phyloP scores from a whole-genome alignment of 257 asterid genomes.

The Eucommia ulmoides region DNA sequence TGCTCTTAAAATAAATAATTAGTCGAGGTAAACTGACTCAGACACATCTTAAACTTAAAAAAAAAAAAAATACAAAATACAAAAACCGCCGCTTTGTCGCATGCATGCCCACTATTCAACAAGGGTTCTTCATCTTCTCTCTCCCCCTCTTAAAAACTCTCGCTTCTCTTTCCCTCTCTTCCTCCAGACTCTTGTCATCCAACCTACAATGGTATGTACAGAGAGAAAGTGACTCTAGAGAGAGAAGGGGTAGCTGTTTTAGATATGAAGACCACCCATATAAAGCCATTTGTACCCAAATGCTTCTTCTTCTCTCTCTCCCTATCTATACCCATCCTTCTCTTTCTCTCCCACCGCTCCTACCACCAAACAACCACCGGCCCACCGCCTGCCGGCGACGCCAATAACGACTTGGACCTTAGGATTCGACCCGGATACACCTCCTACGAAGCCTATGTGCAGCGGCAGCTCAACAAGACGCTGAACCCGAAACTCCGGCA shows the following conservation, averaged over 20 bases:
- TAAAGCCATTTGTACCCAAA: slow-evolving; percentile 15
- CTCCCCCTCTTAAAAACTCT: too few relatives aligned
- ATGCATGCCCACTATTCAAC: too few relatives aligned
- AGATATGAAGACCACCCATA: slow-evolving; percentile 12
- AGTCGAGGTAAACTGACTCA: too few relatives aligned
- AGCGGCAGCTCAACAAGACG: slow-evolving; percentile 83
- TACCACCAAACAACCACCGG: background rate
- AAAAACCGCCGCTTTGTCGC: slow-evolving; percentile 2
- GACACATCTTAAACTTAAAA: too few relatives aligned
- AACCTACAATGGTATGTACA: too few relatives aligned
- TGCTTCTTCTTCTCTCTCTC: slow-evolving; percentile 17
- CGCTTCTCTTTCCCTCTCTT: too few relatives aligned
- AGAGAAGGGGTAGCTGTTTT: too few relatives aligned
- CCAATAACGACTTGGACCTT: slow-evolving; percentile 23
- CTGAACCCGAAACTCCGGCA: slow-evolving; percentile 71
- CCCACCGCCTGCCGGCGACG: background rate
- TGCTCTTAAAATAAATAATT: too few relatives aligned
- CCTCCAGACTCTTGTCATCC: too few relatives aligned
- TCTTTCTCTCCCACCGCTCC: slow-evolving; percentile 13
- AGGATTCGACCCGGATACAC: slow-evolving; percentile 79
- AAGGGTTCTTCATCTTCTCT: too few relatives aligned
- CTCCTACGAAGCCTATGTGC: slow-evolving; percentile 70
- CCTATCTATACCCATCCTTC: slow-evolving; percentile 19
- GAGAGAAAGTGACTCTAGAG: too few relatives aligned
- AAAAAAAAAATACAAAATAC: background rate